Evolutionary conservation across 352 stramenopile species (phyloP).

Genomic region (Phytopythium helicoides): DNA sequence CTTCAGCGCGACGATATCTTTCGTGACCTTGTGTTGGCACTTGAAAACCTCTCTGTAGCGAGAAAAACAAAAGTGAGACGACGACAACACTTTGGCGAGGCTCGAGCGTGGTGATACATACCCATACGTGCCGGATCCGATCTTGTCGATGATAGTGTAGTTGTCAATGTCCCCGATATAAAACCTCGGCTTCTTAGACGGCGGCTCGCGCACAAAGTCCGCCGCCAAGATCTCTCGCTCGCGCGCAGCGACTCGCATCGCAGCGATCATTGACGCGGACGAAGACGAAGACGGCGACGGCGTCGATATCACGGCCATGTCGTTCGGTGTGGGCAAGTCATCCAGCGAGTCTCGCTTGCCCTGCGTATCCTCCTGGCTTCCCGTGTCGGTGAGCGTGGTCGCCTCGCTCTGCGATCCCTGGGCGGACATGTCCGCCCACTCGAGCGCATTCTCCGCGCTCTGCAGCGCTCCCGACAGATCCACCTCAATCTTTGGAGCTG

Average conservation of each 20-base stretch:
- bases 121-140: conserved; percentile 84
- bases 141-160: conserved; percentile 89
- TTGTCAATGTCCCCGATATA: conserved; percentile 85
- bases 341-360: conserved; percentile 16
- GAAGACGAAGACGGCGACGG: conserved; percentile 18
- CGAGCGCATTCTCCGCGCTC: conserved; percentile 1
- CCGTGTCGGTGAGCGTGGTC: background rate
- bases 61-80: conserved; percentile 3
- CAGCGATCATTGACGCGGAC: conserved; percentile 61
- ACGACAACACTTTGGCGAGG: background rate
- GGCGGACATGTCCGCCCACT: background rate
- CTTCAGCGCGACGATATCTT: conserved; percentile 86
- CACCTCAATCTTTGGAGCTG: conserved; percentile 34
- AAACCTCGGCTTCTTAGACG: conserved; percentile 50
- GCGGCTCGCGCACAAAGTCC: conserved; percentile 35
- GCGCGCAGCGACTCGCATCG: conserved; percentile 66
- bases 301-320: conserved; percentile 5
- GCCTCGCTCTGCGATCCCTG: conserved; percentile 3
- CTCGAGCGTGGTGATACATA: conserved; percentile 22
- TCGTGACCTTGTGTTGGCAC: conserved; percentile 84
- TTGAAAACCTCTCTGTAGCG: conserved; percentile 82
- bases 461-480: conserved; percentile 23
- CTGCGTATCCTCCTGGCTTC: conserved; percentile 7
- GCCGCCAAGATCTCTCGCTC: conserved; percentile 67
- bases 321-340: conserved; percentile 8